Conservation (phyloP, 805 yeast genomes). For the Citeromyces nyonsensis region DNA sequence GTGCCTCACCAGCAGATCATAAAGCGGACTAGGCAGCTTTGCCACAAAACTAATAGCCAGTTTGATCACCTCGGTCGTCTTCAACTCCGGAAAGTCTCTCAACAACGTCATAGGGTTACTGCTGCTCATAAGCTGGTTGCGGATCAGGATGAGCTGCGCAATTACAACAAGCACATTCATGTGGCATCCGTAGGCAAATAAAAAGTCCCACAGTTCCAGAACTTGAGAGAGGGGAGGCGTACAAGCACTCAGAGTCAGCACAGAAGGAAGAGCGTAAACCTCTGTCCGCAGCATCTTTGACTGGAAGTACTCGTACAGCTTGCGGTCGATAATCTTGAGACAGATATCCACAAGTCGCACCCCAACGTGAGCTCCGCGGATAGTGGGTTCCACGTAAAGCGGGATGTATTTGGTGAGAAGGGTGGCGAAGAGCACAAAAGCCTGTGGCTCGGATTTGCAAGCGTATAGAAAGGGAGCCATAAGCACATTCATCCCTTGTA, state of each 20-base stretch:
- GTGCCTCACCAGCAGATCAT: constrained; percentile 48
- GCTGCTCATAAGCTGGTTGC: constrained; percentile 44
- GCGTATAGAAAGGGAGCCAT: constrained; percentile 74
- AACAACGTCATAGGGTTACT: constrained; percentile 62
- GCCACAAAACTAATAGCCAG: constrained; percentile 70
- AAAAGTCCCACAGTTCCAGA: constrained; percentile 73
- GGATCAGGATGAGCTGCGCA: constrained; percentile 61
- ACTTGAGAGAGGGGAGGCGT: constrained; percentile 74
- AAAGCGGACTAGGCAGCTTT: constrained; percentile 51
- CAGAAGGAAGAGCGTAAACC: constrained; percentile 75
- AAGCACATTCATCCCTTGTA: constrained; percentile 86
- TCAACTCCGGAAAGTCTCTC: constrained; percentile 56
- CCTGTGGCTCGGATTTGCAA: constrained; percentile 73
- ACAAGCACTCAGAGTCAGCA: constrained; percentile 74
- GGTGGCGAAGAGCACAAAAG: constrained; percentile 54
- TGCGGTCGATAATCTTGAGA: constrained; percentile 57
- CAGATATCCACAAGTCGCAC: constrained; percentile 59
- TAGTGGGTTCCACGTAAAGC: constrained; percentile 57
- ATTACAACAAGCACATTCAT: constrained; percentile 74
- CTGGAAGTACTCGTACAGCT: constrained; percentile 39
- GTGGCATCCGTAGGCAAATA: constrained; percentile 84
- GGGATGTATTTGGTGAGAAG: constrained; percentile 57
- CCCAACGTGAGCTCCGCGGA: constrained; percentile 76
- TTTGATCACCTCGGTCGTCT: constrained; percentile 62
- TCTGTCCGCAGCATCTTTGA: constrained; percentile 66